Evolutionary conservation across 441 rosid species (phyloP).

Genomic region (Theobroma grandiflorum): DNA sequence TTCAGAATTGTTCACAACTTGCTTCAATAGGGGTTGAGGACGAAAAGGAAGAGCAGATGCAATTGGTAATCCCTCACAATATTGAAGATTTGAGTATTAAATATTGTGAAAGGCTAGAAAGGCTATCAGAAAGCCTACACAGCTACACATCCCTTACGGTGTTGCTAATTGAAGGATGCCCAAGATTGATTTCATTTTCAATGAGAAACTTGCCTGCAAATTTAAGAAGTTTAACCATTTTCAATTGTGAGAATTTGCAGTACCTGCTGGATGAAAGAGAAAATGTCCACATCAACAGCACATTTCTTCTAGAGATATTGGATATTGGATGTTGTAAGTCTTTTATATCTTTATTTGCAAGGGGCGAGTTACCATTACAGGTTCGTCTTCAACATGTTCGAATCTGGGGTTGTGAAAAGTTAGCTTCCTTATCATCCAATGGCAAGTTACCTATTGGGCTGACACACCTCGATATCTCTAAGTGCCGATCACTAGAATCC

Average conservation of each 20-base stretch:
- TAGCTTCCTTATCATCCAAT: background rate
- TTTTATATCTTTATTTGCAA: background rate
- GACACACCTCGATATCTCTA: background rate
- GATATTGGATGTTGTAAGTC: background rate
- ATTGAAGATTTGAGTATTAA: background rate
- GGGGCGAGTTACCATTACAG: background rate
- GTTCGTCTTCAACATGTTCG: background rate
- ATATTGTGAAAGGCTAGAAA: no score
- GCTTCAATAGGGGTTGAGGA: background rate
- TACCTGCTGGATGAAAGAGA: slow-evolving; percentile 2
- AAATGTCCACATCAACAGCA: background rate
- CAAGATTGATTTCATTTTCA: slow-evolving; percentile 4
- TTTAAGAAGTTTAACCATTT: background rate
- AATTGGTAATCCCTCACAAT: background rate
- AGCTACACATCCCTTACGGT: no score
- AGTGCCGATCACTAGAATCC: background rate
- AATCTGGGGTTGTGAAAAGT: background rate
- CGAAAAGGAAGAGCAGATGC: background rate
- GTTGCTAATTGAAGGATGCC: background rate
- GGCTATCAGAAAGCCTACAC: no score
- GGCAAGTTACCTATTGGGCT: background rate
- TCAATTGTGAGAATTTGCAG: background rate
- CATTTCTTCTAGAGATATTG: background rate
- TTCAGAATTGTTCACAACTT: background rate
- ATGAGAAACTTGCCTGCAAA: background rate